Evolutionary conservation across 106 monocot species (phyloP), one percentile per base, ranked within the genome.

Genomic region (Phalaenopsis aphrodite): DNA sequence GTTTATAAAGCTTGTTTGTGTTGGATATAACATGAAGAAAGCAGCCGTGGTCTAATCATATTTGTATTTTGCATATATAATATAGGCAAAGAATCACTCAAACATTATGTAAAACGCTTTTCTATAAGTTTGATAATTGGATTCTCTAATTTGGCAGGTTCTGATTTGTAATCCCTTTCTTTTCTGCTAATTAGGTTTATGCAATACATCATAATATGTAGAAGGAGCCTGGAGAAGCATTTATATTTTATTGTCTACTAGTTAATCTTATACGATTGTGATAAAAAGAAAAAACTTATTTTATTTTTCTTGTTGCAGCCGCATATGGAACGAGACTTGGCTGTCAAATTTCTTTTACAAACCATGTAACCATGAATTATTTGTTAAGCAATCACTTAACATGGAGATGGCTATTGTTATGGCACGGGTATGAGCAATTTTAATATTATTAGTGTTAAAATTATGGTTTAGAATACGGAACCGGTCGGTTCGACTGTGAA

Each of bases 331-430:
- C 61, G 92, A 92, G 81, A 92, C 95, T 55, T 92, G 95, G 92
- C 83, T 95, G 67, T 56, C 90, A 79, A 79, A 84, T 64, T 95
- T 93, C 76, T 90, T 95, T 49, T 90, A 89, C 89, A 95, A 95
- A 76, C 92, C 92, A 30, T 95, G 95, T 87, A 89, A 95, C 78
- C 89, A 95, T 83, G 89, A 93, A 81, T 77, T 92, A 52, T 95
- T 90, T 87, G 90, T 91, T 48, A 95, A 90, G 56, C 95, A 92
- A 56, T 92, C 92, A 42, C 85, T 95, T 45, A 95, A 95, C 79
- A 91, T 95, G 95, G 92, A 92, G 88, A 95, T 90, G 89, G 90
- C 95, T 47, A 95, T 92, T 79, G 80, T 92, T 57, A 89, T 95
- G 92, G 95, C 95, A 87, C 79, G 90, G 86, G 95, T 95, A 93